Conservation (phyloP, 2,329 filamentous ascomycete species). For the Monilinia aucupariae region DNA sequence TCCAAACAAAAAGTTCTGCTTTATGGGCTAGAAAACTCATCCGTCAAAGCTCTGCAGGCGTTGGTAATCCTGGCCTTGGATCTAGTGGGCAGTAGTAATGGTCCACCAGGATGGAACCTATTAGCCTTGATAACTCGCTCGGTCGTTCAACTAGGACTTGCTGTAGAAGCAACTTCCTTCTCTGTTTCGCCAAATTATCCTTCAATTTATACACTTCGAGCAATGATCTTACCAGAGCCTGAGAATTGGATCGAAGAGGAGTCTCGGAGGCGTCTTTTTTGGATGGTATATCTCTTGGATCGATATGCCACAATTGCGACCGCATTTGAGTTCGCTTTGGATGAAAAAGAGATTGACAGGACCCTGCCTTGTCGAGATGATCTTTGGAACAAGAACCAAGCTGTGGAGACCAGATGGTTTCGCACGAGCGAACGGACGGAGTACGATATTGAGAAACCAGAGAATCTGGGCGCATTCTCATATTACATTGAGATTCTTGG, state of each 20-base stretch:
- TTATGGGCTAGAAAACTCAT: constrained; percentile 84
- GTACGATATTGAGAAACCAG: constrained; percentile 61
- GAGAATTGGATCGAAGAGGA: constrained; percentile 88
- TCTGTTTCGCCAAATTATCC: constrained; percentile 72
- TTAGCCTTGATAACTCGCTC: constrained; percentile 83
- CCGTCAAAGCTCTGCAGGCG: constrained; percentile 80
- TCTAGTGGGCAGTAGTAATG: constrained; percentile 79
- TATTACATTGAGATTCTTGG: constrained; percentile 88
- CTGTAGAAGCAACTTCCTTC: constrained; percentile 75
- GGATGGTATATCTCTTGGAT: constrained; percentile 90
- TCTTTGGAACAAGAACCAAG: constrained; percentile 75
- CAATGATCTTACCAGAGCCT: constrained; percentile 77
- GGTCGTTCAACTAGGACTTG: constrained; percentile 80
- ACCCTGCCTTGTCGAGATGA: constrained; percentile 83
- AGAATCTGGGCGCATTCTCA: constrained; percentile 81
- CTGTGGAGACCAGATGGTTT: constrained; percentile 82
- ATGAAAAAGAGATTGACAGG: constrained; percentile 85
- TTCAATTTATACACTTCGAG: constrained; percentile 83
- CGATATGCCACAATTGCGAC: constrained; percentile 87
- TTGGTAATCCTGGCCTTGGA: constrained; percentile 82
- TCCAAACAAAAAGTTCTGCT: constrained; percentile 83
- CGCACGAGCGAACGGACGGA: constrained; percentile 50
- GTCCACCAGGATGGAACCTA: constrained; percentile 87
- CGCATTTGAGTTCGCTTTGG: constrained; percentile 84
- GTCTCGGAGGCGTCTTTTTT: constrained; percentile 76